A percentile compares a stretch with the other conserved stretches of the same genome.
Evolutionary conservation across 352 stramenopile species (phyloP).

Genomic region (Phytophthora aleatoria): DNA sequence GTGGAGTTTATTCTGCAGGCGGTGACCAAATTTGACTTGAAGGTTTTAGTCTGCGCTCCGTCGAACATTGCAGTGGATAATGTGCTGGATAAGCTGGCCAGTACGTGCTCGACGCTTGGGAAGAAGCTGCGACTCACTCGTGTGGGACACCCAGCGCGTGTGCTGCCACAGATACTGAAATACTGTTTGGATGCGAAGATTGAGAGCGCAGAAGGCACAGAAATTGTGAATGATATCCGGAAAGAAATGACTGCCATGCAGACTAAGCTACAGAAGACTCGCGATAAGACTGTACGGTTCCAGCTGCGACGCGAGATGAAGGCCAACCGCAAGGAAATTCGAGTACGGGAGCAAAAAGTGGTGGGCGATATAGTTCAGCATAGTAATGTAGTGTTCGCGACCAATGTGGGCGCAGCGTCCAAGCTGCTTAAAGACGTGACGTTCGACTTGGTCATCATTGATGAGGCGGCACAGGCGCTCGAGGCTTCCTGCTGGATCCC

Average conservation of each 20-base stretch:
- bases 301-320: slow-evolving; percentile 85
- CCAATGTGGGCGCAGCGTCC: slow-evolving; percentile 94
- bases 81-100: slow-evolving; percentile 94
- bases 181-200: slow-evolving; percentile 96
- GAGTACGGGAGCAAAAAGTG: slow-evolving; percentile 92
- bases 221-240: slow-evolving; percentile 96
- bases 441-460: slow-evolving; percentile 97
- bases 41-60: slow-evolving; percentile 96
- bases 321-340: slow-evolving; percentile 94
- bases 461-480: slow-evolving; percentile 97
- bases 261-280: slow-evolving; percentile 57
- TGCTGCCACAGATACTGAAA: slow-evolving; percentile 89
- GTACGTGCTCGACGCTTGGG: slow-evolving; percentile 30
- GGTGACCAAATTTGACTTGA: slow-evolving; percentile 81
- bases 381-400: slow-evolving; percentile 96
- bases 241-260: slow-evolving; percentile 87
- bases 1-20: slow-evolving; percentile 96
- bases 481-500: slow-evolving; percentile 98
- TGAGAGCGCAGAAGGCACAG: slow-evolving; percentile 90
- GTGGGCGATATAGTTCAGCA: slow-evolving; percentile 91
- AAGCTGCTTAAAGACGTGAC: slow-evolving; percentile 88
- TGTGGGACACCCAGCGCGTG: slow-evolving; percentile 95
- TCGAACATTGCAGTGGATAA: slow-evolving; percentile 99
- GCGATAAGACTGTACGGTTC: slow-evolving; percentile 52
- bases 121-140: slow-evolving; percentile 59